These are phyloP conservation scores for Lasiodiplodia gonubiensis DNA, from an alignment of 2,329 filamentous ascomycete species.

Conservation along the genomic window DNA sequence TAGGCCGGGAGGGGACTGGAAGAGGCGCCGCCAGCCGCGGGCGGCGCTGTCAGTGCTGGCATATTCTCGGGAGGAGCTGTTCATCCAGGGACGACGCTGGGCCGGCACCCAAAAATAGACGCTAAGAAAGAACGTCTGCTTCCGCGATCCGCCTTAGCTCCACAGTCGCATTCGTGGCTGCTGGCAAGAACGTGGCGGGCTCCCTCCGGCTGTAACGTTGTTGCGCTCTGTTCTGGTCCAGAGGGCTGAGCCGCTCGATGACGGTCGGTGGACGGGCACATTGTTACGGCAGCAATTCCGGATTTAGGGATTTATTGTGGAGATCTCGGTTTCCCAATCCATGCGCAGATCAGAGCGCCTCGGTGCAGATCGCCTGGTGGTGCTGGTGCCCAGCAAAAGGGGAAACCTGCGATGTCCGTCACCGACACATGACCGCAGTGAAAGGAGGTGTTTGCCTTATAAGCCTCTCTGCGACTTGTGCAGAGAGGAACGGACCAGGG, in stretches of 20 bases:
- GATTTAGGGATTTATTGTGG: slow-evolving; percentile 12
- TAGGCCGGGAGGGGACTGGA: not conserved
- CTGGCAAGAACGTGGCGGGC: not conserved
- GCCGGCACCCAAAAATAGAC: slow-evolving; percentile 7
- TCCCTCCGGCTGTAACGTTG: not conserved
- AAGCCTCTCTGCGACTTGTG: not conserved
- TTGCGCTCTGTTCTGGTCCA: not conserved
- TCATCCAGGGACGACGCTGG: slow-evolving; percentile 4
- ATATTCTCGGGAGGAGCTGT: not conserved
- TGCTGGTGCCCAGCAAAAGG: not conserved
- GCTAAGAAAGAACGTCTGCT: not conserved
- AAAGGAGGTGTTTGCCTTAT: slow-evolving; percentile 13
- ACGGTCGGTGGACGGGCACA: not conserved
- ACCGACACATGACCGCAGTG: not conserved
- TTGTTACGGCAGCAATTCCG: slow-evolving; percentile 17
- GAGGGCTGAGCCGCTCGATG: not conserved
- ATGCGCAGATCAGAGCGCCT: slow-evolving; percentile 14
- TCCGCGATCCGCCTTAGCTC: not conserved
- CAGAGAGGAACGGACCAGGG: not conserved
- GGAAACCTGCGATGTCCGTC: slow-evolving; percentile 8
- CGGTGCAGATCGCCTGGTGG: slow-evolving; percentile 17
- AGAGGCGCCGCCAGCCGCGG: not conserved
- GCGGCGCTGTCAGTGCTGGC: not conserved
- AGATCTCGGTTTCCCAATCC: slow-evolving; percentile 1
- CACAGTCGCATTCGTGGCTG: slow-evolving; percentile 12